Conservation (phyloP, 2,329 filamentous ascomycete genomes). For the Triangularia setosa region DNA sequence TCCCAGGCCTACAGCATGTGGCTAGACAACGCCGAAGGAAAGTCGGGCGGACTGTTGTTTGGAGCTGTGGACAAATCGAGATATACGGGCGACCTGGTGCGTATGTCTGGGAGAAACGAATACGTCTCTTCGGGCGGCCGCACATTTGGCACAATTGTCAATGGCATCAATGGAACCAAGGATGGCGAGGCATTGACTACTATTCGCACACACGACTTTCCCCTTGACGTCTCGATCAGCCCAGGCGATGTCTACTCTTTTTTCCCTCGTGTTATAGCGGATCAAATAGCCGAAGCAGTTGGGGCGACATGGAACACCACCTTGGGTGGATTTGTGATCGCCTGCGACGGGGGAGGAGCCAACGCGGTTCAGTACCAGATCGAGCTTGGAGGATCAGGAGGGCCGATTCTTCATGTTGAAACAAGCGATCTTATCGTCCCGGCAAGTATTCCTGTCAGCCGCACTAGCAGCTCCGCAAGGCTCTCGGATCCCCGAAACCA, state of each 20-base stretch:
- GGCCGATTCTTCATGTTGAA: slow-evolving; percentile 27
- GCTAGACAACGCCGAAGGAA: slow-evolving; percentile 29
- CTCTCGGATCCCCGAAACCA: neutral
- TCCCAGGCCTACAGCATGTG: slow-evolving; percentile 33
- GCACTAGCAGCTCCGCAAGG: neutral
- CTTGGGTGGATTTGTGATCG: slow-evolving; percentile 19
- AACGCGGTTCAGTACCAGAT: slow-evolving; percentile 26
- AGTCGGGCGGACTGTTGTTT: slow-evolving; percentile 30
- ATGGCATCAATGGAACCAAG: slow-evolving; percentile 20
- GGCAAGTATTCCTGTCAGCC: neutral
- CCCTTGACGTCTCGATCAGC: slow-evolving; percentile 20
- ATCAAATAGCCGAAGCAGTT: slow-evolving; percentile 28
- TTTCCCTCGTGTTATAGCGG: slow-evolving; percentile 26
- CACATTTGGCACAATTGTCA: slow-evolving; percentile 16
- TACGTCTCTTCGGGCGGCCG: neutral
- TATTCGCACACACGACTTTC: slow-evolving; percentile 21
- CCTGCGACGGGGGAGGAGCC: slow-evolving; percentile 26
- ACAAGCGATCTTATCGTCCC: slow-evolving; percentile 30
- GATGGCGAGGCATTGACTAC: slow-evolving; percentile 2
- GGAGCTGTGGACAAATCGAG: slow-evolving; percentile 32
- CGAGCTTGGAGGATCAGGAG: slow-evolving; percentile 27
- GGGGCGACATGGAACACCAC: slow-evolving; percentile 26
- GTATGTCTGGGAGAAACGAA: slow-evolving; percentile 11
- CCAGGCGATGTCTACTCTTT: slow-evolving; percentile 26
- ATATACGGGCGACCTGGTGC: slow-evolving; percentile 26